Conservation (phyloP, 306 rosid genomes). For the Rosa rugosa region DNA sequence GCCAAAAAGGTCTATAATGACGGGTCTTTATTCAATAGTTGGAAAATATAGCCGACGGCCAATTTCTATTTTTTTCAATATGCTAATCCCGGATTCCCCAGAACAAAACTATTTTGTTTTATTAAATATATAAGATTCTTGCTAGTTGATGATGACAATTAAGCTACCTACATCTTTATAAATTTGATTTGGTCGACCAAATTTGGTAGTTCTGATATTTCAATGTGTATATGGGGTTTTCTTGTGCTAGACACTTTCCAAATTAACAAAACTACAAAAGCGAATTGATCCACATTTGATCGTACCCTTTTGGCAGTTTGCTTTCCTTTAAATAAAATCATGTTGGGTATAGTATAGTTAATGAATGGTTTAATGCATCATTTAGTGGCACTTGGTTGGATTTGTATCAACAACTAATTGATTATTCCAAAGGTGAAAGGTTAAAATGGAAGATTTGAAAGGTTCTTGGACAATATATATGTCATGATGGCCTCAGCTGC, state of each 20-base stretch:
- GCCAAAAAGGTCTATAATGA: background rate
- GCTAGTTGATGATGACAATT: conserved; percentile 42
- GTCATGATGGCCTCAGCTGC: conserved; percentile 5
- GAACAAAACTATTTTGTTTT: background rate
- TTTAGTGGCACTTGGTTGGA: conserved; percentile 11
- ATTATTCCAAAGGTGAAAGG: conserved; percentile 21
- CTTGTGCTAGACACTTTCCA: conserved; percentile 1
- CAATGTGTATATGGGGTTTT: background rate
- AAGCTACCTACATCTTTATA: conserved; percentile 14
- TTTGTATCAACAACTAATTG: conserved; percentile 1
- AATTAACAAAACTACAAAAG: conserved; percentile 1
- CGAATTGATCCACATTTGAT: conserved; percentile 4
- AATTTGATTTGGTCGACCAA: background rate
- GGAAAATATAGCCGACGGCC: background rate
- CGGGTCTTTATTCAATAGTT: background rate
- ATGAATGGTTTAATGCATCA: background rate
- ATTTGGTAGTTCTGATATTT: conserved; percentile 19
- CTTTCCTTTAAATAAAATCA: conserved; percentile 2
- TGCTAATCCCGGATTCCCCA: background rate
- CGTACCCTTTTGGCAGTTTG: conserved; percentile 31
- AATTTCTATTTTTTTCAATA: background rate
- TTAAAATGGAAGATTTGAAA: conserved; percentile 14
- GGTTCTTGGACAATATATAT: conserved; percentile 14
- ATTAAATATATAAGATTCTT: conserved; percentile 15
- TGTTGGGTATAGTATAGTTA: background rate